phyloP scores from a whole-genome alignment of 116 monocot genomes.

The Papilionanthe hybrid region DNA sequence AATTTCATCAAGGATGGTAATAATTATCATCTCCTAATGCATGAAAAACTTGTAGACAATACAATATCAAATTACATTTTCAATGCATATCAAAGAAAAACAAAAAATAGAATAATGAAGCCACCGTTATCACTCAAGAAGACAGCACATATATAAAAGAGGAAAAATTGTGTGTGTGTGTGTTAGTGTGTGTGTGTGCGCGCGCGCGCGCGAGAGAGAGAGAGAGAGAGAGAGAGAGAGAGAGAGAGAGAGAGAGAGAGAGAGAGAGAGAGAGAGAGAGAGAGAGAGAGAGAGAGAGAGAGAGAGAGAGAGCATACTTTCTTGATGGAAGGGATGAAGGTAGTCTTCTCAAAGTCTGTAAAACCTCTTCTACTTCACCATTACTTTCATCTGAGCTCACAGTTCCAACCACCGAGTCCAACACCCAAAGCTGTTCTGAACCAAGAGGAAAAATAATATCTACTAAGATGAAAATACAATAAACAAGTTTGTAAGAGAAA shows the following conservation, averaged over 20 bases:
- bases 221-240: slow-evolving; percentile 14
- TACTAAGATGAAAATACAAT: too few species aligned
- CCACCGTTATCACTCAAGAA: not conserved
- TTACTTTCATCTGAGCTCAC: slow-evolving; percentile 49
- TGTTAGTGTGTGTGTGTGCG: too few species aligned
- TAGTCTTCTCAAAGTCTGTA: slow-evolving; percentile 54
- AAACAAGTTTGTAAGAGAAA: too few species aligned
- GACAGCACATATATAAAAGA: not conserved
- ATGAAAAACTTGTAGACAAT: not conserved
- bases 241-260: slow-evolving; percentile 10
- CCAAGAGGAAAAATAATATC: slow-evolving; percentile 7
- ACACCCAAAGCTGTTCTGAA: slow-evolving; percentile 93
- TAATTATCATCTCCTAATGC: not conserved
- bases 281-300: slow-evolving; percentile 15
- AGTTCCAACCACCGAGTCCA: slow-evolving; percentile 85
- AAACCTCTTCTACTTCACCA: slow-evolving; percentile 85
- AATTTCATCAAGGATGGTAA: not conserved
- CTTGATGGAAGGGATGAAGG: slow-evolving; percentile 73
- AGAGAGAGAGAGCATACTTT: slow-evolving; percentile 37
- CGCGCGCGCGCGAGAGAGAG: too few species aligned
- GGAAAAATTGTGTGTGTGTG: too few species aligned
- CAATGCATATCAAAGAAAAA: not conserved
- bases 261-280: not conserved
- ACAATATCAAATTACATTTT: not conserved
- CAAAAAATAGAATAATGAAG: not conserved